Evolutionary conservation across 257 asterid genomes (phyloP), one percentile per base, ranked within the genome.

Genomic region (Solanum chiquidenum): DNA sequence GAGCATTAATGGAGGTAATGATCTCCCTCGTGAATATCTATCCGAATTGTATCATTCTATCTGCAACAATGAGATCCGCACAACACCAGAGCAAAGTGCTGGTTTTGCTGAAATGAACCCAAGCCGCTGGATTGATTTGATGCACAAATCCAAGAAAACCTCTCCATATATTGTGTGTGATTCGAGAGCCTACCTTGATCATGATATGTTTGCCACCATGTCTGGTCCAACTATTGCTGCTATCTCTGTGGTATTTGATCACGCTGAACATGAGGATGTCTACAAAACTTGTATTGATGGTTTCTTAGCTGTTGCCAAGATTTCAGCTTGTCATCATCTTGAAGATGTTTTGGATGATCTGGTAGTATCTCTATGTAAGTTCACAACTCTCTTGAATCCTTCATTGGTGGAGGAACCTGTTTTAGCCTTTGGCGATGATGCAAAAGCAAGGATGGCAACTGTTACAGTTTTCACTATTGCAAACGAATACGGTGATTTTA

Each of bases 151-250:
- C 58, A 94, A 88, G 89, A 95, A 94, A 89, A 95, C 91, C 76
- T 90, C 98, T 90, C 97, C 94, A 6, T 95, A 94, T 88, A 93
- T 94, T 42, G 93, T 94, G 79, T 91, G 98, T 58, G 98, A 94
- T 92, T 94, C 98, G 40, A 93, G 95, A 89, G 93, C 98, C 76
- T 90, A 93, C 91, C 98, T 95, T 87, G 99, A 96, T 92, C 98
- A 94, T 85, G 98, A 96, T 93, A 94, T 96, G 98, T 96, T 96
- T 92, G 98, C 98, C 55, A 95, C 94, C 88, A 94, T 96, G 98
- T 96, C 99, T 12, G 98, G 99, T 85, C 99, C 99, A 34, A 96
- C 98, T 64, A 94, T 96, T 91, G 98, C 99, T 87, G 99, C 99
- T 49, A 93, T 96, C 87, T 96, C 98, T 44, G 98, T 96, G 75